Base-by-base conservation (phyloP, 1,284 basidiomycete species). In the Erythrobasidium hasegawianum region DNA sequence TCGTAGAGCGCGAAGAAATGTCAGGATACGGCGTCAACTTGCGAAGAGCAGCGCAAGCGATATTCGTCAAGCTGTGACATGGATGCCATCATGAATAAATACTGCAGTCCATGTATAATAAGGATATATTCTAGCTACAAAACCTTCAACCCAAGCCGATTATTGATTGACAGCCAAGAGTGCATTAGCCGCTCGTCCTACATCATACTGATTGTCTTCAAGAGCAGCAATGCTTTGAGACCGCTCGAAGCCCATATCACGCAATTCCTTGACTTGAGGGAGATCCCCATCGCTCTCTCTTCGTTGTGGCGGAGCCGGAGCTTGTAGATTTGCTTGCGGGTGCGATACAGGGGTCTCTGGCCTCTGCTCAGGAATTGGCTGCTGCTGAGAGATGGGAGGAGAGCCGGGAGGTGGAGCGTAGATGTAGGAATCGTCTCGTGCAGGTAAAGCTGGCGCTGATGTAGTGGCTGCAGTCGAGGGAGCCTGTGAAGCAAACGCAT, bases 181-280 rank as follows among this genome's bases (percentile, higher is more conserved):
- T 71, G 81, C 85, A 75, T 89, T 88, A 59, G 89, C 78, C 22
- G 89, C 88, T 71, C 81, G 82, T 74, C 81, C 84, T 43, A 90
- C 80, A 74, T 90, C 85, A 73, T 90, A 90, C 60, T 83, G 84
- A 73, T 86, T 80, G 57, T 72, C 73, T 76, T 92, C 89, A 14
- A 92, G 80, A n/a, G 89, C 88, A 26, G 80, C 80, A 7, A 92
- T 82, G 0, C 87, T 87, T 75, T 90, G 85, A n/a, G 80, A 77
- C 55, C 89, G 83, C 71, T 82, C 86, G 80, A 92, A 92, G 41
- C 90, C 89, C 89, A 92, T 91, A 29, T 81, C 82, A 55, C 83
- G 83, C 50, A 92, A 79, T 71, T 86, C 85, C 75, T 87, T 90
- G 38, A 92, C 87, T 0, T 84, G 79, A 70, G 86, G 85, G 16